These are phyloP conservation scores for Hortiboletus campestris DNA, from an alignment of 768 basidiomycete genomes.

Conservation along the genomic window DNA sequence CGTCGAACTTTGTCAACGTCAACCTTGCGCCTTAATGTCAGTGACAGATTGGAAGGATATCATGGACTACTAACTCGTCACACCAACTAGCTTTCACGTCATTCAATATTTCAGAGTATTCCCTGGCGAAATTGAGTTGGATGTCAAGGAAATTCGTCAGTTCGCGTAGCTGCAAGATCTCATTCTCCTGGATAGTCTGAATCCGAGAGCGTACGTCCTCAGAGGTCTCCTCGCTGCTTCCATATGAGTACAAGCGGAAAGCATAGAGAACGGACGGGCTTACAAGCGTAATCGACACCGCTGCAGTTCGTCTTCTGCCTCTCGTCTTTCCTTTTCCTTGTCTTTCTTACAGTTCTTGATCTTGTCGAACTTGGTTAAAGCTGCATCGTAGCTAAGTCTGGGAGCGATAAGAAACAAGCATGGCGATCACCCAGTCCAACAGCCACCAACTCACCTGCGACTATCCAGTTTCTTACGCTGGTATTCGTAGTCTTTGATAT, in stretches of 20 bases:
- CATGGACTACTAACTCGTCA: conserved; percentile 46
- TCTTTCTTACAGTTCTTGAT: conserved; percentile 74
- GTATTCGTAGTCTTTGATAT: conserved; percentile 80
- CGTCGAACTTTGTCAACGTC: conserved; percentile 27
- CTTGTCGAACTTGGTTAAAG: conserved; percentile 66
- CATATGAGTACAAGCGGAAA: conserved; percentile 8
- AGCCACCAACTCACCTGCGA: conserved; percentile 51
- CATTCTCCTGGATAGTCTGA: conserved; percentile 76
- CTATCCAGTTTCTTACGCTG: conserved; percentile 87
- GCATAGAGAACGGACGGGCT: conserved; percentile 22
- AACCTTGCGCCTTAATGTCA: conserved; percentile 25
- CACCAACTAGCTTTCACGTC: conserved; percentile 71
- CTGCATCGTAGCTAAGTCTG: conserved; percentile 78
- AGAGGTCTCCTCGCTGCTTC: conserved; percentile 73
- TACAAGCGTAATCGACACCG: conserved; percentile 74
- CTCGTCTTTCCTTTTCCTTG: conserved; percentile 67
- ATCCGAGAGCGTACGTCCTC: conserved; percentile 84
- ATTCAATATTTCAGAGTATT: conserved; percentile 70
- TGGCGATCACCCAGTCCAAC: not conserved
- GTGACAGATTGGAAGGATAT: not conserved
- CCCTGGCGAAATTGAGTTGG: conserved; percentile 70
- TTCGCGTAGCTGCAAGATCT: conserved; percentile 67
- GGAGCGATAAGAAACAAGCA: not conserved
- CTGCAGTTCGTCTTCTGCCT: conserved; percentile 81
- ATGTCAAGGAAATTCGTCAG: conserved; percentile 69